A percentile compares a stretch with the other conserved stretches of the same genome.
Evolutionary conservation across 495 filamentous ascomycete species (phyloP).

Genomic region (Letharia columbiana): DNA sequence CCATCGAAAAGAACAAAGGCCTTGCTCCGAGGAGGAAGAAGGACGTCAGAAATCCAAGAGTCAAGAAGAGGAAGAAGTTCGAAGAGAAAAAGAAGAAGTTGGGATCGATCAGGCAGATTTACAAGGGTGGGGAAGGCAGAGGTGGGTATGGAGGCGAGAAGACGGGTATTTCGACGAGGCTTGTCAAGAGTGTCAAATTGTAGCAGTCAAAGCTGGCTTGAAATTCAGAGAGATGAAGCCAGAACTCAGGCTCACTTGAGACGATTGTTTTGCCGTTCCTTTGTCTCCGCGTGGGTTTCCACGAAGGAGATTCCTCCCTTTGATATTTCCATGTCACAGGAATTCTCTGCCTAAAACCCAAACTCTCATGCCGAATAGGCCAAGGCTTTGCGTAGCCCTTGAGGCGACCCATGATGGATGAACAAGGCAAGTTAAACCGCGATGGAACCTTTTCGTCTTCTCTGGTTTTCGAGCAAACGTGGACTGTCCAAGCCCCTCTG

Average conservation of each 20-base stretch:
- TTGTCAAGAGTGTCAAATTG: conserved; percentile 91
- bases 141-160: conserved; percentile 87
- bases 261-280: neutral
- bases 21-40: conserved; percentile 82
- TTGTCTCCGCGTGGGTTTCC: neutral
- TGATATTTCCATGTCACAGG: neutral
- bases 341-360: neutral
- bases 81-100: conserved; percentile 94
- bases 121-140: conserved; percentile 76
- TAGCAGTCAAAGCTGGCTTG: conserved; percentile 27
- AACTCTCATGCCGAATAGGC: neutral
- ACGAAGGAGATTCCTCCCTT: neutral
- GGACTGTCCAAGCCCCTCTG: neutral
- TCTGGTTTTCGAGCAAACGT: neutral
- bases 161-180: conserved; percentile 87
- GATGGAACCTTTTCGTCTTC: neutral
- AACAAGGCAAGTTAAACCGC: neutral
- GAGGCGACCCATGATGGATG: neutral
- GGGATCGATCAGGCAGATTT: conserved; percentile 68
- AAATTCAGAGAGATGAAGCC: neutral
- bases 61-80: conserved; percentile 95
- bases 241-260: neutral
- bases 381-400: neutral
- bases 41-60: conserved; percentile 84
- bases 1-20: conserved; percentile 96